Evolutionary conservation across 2,329 filamentous ascomycete species (phyloP), one percentile per base, ranked within the genome.

Genomic region (Cercospora beticola): DNA sequence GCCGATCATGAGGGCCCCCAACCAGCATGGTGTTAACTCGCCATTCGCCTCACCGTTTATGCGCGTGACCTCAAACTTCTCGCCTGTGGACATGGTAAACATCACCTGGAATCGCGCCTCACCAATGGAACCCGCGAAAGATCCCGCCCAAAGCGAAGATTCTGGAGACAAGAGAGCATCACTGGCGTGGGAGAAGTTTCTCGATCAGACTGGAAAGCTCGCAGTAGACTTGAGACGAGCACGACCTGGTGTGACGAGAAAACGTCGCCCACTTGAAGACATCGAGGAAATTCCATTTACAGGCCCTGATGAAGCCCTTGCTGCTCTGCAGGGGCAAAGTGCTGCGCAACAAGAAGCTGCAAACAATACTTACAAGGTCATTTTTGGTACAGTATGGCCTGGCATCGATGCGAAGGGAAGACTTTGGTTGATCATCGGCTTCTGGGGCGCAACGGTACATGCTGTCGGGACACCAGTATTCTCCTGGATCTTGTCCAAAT

Each of bases 391-490:
- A 0, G 84, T 97, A 0, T 91, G 92, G 87, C 90, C 92, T 0
- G 84, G 80, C 0, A 81, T 97, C 0, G 80, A 82, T 0, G 75
- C 74, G 62, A 79, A 71, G 6, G 83, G 89, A 12, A 87, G 86
- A 1, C 1, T 86, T 0, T 78, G 86, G 12, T 80, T 96, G 0
- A 30, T 90, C 0, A 64, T 86, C 1, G 92, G 89, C 1, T 79
- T 92, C 9, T n/a, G 86, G 0, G 84, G 86, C 56, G 88, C 90
- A 31, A 74, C 90, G 0, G 73, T 90, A 0, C 88, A 92, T 58
- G 90, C 92, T 3, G 86, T 84, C 3, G 84, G 87, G 28, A 91
- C 90, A 0, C 92, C 93, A 0, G 82, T 87, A 0, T 97, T 97
- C 74, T 90, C 92, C 0, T 93, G 86, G 76, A 83, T 91, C 8